Evolutionary conservation across 2,329 filamentous ascomycete species (phyloP), one percentile per base, ranked within the genome.

Genomic region (Knoxdaviesia capensis): DNA sequence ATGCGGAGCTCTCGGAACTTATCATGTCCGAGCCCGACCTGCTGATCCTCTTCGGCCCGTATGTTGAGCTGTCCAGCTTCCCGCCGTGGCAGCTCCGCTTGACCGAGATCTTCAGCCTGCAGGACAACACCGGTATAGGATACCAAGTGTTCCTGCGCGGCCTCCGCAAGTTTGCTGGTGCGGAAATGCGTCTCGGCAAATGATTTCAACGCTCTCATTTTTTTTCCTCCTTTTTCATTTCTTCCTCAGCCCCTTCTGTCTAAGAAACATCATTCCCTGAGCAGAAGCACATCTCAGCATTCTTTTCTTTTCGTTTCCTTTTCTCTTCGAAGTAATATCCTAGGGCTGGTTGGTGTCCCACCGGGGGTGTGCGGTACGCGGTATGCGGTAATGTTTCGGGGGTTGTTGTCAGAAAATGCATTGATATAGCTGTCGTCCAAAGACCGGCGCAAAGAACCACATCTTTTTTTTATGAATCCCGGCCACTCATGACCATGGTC

Each of bases 61-160:
- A 77, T 40, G 75, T 96, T 42, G 78, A 86, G 55, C 62, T 98
- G 38, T 78, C 85, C 42, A 86, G 90, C 7, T 98, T 96, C 56
- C 90, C 90, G 7, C 90, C 90, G 1, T 98, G 90, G 90, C 90
- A 94, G 60, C 72, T 96, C 47, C 74, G 90, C 37, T 63, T 98
- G 54, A 94, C 87, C 0, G 90, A 98, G 65, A 94, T 98, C 44
- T 94, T 87, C 57, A 74, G 77, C 52, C 64, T 82, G 8, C 69
- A 71, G 44, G 81, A 87, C 54, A 85, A 85, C 56, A 71, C 80
- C 47, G 77, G 77, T 1, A 87, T 98, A 11, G 86, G 86, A 38
- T 98, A 98, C 58, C 87, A 94, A 55, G 80, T 93, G 31, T 98
- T 96, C 58, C 65, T 96, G 48, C 71, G 79, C 48, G 88, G 80